A percentile compares a stretch with the other conserved stretches of the same genome.
These are phyloP conservation scores for Pseudogymnoascus sp. DNA, from an alignment of 2,329 filamentous ascomycete genomes.

Conservation along the genomic window DNA sequence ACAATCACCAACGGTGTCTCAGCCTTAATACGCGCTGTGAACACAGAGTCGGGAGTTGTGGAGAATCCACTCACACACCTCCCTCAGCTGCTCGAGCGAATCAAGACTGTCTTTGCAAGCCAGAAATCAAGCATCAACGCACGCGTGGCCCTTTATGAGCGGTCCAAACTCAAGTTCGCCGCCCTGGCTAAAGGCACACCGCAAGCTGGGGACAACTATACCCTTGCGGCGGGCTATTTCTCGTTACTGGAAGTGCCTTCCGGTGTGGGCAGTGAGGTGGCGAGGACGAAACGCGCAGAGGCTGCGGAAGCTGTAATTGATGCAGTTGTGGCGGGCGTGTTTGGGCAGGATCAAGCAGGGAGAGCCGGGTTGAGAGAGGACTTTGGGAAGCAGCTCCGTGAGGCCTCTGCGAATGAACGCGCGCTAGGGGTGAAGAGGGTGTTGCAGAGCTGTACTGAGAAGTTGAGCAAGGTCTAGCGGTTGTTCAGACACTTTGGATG, in stretches of 20 bases:
- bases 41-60: slow-evolving; percentile 13
- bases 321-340: slow-evolving; percentile 21
- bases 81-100: slow-evolving; percentile 19
- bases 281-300: slow-evolving; percentile 26
- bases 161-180: slow-evolving; percentile 23
- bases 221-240: slow-evolving; percentile 20
- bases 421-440: slow-evolving; percentile 7
- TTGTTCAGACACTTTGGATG: not conserved
- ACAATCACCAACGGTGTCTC: slow-evolving; percentile 25
- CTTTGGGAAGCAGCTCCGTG: slow-evolving; percentile 19
- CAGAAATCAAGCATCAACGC: slow-evolving; percentile 24
- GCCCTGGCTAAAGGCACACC: slow-evolving; percentile 16
- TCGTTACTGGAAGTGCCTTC: slow-evolving; percentile 23
- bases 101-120: slow-evolving; percentile 20
- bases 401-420: slow-evolving; percentile 11
- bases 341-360: slow-evolving; percentile 21
- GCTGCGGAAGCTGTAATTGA: slow-evolving; percentile 25
- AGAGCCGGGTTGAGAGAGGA: slow-evolving; percentile 11
- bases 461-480: not conserved
- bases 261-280: slow-evolving; percentile 24
- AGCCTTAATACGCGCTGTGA: slow-evolving; percentile 26
- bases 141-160: slow-evolving; percentile 24
- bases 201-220: slow-evolving; percentile 16
- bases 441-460: not conserved
- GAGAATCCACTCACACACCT: slow-evolving; percentile 21